Evolutionary conservation across 2,329 filamentous ascomycete species (phyloP), one percentile per base, ranked within the genome.

Genomic region (Venturia oleaginea): DNA sequence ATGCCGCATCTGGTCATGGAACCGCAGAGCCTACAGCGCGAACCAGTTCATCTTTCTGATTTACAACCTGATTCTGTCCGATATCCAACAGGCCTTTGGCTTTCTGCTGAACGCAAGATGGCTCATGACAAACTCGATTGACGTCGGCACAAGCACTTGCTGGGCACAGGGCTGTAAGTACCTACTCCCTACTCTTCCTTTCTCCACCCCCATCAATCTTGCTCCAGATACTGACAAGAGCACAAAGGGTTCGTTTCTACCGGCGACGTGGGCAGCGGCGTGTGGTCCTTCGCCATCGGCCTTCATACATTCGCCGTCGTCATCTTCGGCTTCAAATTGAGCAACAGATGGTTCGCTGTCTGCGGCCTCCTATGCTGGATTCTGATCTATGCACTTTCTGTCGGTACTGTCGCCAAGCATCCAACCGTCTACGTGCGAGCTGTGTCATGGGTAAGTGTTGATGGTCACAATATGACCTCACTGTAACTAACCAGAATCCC

Each of bases 21-120:
- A 70, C 43, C 69, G 68, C 30, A 72, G 73, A 63, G 73, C 65
- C 65, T 69, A 67, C 61, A 70, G 67, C 5, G 37, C 42, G 46
- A 66, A 66, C 30, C 87, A 90, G 72, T 88, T 89, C 69, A 79
- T 89, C 34, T 77, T 90, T 0, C 78, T 90, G 4, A 86, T 90
- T 65, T 83, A 88, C 71, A 90, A 90, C 71, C 80, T 90, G 0
- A 76, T 90, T 5, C 74, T 88, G 27, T 86, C 87, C 65, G 87
- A 90, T 68, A 80, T 88, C 64, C 84, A 87, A 69, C 87, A 90
- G 69, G 80, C 84, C 8, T 72, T 84, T 0, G 84, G 85, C 4
- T 90, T 89, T 70, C 69, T 87, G 54, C 76, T 89, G 60, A 88
- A 86, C 66, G 80, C 81, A 4, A 76, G 81, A 42, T 87, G 86